Base-by-base conservation (phyloP, 495 filamentous ascomycete genomes). In the Penicillium verhagenii region DNA sequence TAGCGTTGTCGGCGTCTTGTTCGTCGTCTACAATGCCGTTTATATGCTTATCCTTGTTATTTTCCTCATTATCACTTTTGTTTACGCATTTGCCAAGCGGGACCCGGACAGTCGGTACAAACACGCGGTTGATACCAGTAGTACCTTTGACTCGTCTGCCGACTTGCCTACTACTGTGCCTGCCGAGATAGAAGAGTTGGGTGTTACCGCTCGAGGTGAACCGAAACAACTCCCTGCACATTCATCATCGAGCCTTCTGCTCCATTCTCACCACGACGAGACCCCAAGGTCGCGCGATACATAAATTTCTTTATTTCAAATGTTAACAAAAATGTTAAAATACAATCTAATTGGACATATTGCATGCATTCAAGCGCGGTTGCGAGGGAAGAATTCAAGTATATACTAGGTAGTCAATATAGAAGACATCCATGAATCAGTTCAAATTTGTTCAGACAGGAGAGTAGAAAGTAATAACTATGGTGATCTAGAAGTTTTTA, bases 361-460 rank as follows among this genome's bases (percentile, higher is more conserved):
- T 21, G 21, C 18, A 20, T 20, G 18, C 19, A 45, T 11, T 0
- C 10, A 11, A 1, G 5, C 14, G 11, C 13, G 42, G 42, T 6
- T 14, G 24, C 19, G 3, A 24, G 16, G 18, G 8, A 24, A 25
- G 42, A 10, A 45, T 11, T 21, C 2, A n/a, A n/a, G n/a, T n/a
- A n/a, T n/a, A n/a, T n/a, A n/a, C n/a, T n/a, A n/a, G n/a, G n/a
- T n/a, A 24, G 42, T 26, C 23, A 16, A 26, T 23, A 13, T 46
- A n/a, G 7, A 26, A 26, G 46, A 20, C 13, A 18, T 42, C 6
- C n/a, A n/a, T n/a, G n/a, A n/a, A n/a, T n/a, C n/a, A n/a, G n/a
- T n/a, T n/a, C n/a, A n/a, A 57, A 61, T 65, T 64, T 68, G 61
- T 67, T 65, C 39, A 60, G 50, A 65, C 51, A 66, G 60, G 64